Evolutionary conservation across 2,329 filamentous ascomycete genomes (phyloP).

Genomic region (Cordyceps fumosorosea): DNA sequence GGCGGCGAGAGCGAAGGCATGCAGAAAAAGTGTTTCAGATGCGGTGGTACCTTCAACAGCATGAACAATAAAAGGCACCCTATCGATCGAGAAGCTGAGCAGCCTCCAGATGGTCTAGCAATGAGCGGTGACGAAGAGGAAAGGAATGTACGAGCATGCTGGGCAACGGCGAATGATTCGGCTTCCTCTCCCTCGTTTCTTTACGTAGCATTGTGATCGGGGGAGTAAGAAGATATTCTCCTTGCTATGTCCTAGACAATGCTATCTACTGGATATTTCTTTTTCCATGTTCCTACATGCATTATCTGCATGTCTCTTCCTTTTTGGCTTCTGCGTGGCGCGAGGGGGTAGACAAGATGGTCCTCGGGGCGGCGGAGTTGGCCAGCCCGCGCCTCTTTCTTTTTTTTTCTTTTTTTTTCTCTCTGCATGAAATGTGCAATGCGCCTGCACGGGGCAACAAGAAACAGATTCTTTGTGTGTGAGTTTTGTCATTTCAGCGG

Average conservation of each 20-base stretch:
- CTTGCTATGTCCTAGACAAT: background rate
- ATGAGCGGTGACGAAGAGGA: background rate
- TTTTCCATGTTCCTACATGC: background rate
- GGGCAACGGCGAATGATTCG: background rate
- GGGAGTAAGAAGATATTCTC: background rate
- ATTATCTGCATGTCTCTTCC: background rate
- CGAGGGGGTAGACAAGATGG: background rate
- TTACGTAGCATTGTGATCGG: too few species aligned
- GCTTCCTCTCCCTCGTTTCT: too few species aligned
- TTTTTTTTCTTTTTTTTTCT: too few species aligned
- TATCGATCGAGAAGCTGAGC: background rate
- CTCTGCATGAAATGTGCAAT: too few species aligned
- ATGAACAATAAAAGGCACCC: background rate
- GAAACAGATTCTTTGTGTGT: too few species aligned
- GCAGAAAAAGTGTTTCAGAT: constrained; percentile 9
- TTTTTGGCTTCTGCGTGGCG: background rate
- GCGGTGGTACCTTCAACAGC: background rate
- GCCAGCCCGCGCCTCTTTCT: too few species aligned
- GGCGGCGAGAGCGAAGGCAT: background rate
- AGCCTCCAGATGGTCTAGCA: background rate
- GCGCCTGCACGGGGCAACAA: too few species aligned
- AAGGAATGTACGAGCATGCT: background rate
- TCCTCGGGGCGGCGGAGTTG: background rate
- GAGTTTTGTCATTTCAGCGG: too few species aligned
- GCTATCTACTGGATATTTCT: background rate